A percentile compares a stretch with the other conserved stretches of the same genome.
These are phyloP conservation scores for Periconia digitata DNA, from an alignment of 2,329 filamentous ascomycete species.

Conservation along the genomic window DNA sequence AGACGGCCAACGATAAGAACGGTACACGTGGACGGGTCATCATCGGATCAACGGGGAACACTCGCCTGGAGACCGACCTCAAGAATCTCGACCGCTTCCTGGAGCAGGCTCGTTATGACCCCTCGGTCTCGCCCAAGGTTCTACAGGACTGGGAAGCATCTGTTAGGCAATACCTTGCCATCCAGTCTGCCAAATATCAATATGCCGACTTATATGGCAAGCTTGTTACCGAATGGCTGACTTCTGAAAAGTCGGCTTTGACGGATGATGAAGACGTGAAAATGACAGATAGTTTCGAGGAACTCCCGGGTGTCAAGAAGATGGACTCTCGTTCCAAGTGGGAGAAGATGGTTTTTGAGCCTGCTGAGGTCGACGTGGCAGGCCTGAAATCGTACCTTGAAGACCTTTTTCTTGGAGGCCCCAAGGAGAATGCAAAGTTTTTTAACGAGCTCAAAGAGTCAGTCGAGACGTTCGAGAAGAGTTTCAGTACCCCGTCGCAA, in stretches of 20 bases:
- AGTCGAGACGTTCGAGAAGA: slow-evolving; percentile 23
- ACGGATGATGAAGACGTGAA: slow-evolving; percentile 22
- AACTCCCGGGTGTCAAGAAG: slow-evolving; percentile 32
- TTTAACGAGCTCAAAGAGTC: slow-evolving; percentile 20
- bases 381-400: slow-evolving; percentile 27
- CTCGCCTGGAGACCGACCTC: slow-evolving; percentile 27
- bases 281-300: slow-evolving; percentile 33
- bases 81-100: slow-evolving; percentile 40
- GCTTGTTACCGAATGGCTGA: slow-evolving; percentile 40
- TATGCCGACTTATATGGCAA: slow-evolving; percentile 41
- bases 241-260: slow-evolving; percentile 22
- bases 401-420: slow-evolving; percentile 20
- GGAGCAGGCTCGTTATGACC: slow-evolving; percentile 40
- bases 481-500: slow-evolving; percentile 17
- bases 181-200: slow-evolving; percentile 40
- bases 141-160: slow-evolving; percentile 35
- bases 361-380: slow-evolving; percentile 22
- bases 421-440: slow-evolving; percentile 5
- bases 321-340: slow-evolving; percentile 29
- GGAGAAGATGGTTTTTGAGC: slow-evolving; percentile 37
- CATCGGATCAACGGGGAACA: slow-evolving; percentile 19
- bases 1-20: slow-evolving; percentile 6
- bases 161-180: slow-evolving; percentile 31
- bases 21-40: slow-evolving; percentile 24
- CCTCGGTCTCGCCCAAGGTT: slow-evolving; percentile 36